Evolutionary conservation across 768 basidiomycete genomes (phyloP).

Genomic region (Trametes maxima): DNA sequence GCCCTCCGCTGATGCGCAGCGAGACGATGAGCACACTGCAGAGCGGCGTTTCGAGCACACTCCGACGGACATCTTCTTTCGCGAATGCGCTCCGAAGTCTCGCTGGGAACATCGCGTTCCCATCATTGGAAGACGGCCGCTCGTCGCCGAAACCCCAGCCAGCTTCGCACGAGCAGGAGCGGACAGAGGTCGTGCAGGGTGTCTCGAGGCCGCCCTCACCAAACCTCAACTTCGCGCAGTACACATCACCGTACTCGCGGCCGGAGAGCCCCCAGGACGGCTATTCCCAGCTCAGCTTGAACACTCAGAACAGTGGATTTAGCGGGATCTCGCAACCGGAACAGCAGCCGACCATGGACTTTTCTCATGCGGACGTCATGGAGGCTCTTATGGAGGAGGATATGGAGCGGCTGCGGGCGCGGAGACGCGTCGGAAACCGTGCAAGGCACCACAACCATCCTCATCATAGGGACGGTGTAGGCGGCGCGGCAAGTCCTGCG

Average conservation of each 20-base stretch:
- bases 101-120: conserved; percentile 72
- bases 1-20: conserved; percentile 55
- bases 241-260: conserved; percentile 73
- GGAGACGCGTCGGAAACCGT: conserved; percentile 50
- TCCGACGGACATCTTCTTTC: conserved; percentile 80
- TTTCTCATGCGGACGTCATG: conserved; percentile 77
- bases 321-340: conserved; percentile 17
- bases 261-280: conserved; percentile 37
- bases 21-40: conserved; percentile 66
- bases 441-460: conserved; percentile 42
- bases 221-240: conserved; percentile 75
- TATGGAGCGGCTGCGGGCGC: conserved; percentile 84
- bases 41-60: conserved; percentile 63
- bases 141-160: conserved; percentile 37
- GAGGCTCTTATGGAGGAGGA: conserved; percentile 92
- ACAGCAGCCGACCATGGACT: conserved; percentile 48
- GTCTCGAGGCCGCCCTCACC: conserved; percentile 77
- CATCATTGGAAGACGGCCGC: conserved; percentile 57
- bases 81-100: conserved; percentile 74
- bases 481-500: conserved; percentile 64
- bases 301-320: conserved; percentile 28
- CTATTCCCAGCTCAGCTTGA: conserved; percentile 26
- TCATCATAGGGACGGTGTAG: conserved; percentile 36
- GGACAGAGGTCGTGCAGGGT: conserved; percentile 37
- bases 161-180: conserved; percentile 25